Conservation (phyloP, 2,329 filamentous ascomycete genomes). For the Pseudomassariella vexata region DNA sequence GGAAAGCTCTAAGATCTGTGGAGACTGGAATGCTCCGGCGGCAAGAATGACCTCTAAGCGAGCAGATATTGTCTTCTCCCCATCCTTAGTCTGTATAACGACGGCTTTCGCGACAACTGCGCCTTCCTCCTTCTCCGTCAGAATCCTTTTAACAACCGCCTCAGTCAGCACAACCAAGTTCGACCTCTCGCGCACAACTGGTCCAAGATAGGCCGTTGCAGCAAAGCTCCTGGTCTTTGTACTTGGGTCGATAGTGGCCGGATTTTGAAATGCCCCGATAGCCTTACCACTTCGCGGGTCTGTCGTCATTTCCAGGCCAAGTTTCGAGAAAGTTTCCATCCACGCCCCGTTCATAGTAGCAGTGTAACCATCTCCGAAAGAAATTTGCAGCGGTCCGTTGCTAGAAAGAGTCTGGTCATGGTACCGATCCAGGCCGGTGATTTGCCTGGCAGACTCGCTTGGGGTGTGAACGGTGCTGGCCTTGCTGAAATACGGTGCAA, state of each 20-base stretch:
- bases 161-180: conserved; percentile 29
- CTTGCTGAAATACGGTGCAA: conserved; percentile 7
- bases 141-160: conserved; percentile 26
- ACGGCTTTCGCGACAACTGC: conserved; percentile 27
- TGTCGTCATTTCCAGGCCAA: conserved; percentile 24
- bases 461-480: conserved; percentile 4
- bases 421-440: conserved; percentile 11
- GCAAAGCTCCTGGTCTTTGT: conserved; percentile 27
- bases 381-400: conserved; percentile 30
- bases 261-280: conserved; percentile 26
- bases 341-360: conserved; percentile 26
- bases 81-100: conserved; percentile 18
- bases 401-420: conserved; percentile 22
- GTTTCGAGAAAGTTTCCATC: conserved; percentile 28
- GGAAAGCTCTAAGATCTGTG: conserved; percentile 27
- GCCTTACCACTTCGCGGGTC: conserved; percentile 26
- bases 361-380: conserved; percentile 27
- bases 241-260: conserved; percentile 23
- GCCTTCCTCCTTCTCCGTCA: conserved; percentile 17
- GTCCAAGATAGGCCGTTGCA: conserved; percentile 25
- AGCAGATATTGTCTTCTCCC: conserved; percentile 8
- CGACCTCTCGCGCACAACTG: conserved; percentile 22
- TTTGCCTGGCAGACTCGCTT: background rate
- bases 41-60: conserved; percentile 33
- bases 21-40: conserved; percentile 31